Base-by-base conservation (phyloP, 2,329 filamentous ascomycete genomes). In the Cytospora mali region DNA sequence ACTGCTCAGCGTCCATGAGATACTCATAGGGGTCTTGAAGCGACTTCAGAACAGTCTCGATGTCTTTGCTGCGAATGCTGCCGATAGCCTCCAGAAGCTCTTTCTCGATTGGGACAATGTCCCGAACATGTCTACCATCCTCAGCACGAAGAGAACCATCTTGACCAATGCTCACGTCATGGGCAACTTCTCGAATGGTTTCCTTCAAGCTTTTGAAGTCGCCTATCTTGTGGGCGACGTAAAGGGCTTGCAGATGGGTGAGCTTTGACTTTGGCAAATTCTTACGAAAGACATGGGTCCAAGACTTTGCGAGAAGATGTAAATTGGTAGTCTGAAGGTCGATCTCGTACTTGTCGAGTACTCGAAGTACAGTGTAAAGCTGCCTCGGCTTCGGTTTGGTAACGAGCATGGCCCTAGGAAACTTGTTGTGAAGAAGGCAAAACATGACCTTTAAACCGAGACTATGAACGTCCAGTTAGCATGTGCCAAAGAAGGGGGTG, bases 371-470 rank as follows among this genome's bases (percentile, higher is more conserved):
- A 9, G 50, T 55, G 48, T 58, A 42, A 4, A 66, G 35, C 31
- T 66, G 62, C 16, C 61, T 23, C 21, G 58, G 56, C 4, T 27
- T 48, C 18, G 62, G 64, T 18, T 62, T 61, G n/a, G 58, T 33
- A 3, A 49, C 18, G 28, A 66, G 31, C 5, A 64, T 27, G 3
- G 62, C 51, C 46, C 62, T 56, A 39, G 49, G 39, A 16, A 61
- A 64, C 14, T 57, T 61, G 35, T 58, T 50, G 42, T 66, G 64
- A 4, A 66, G 46, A 11, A 66, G 29, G 25, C 54, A 55, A 16
- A 66, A 64, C 48, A 66, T 56, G 27, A 62, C 42, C 23, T 62
- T 64, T 25, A 66, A 58, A 21, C 55, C 64, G 14, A 62, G 33
- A 27, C 58, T 60, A 14, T 25, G 14, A 10, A 7, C 6, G 18